Base-by-base conservation (phyloP, 1,284 basidiomycete species). In the Rhizoctonia solani region DNA sequence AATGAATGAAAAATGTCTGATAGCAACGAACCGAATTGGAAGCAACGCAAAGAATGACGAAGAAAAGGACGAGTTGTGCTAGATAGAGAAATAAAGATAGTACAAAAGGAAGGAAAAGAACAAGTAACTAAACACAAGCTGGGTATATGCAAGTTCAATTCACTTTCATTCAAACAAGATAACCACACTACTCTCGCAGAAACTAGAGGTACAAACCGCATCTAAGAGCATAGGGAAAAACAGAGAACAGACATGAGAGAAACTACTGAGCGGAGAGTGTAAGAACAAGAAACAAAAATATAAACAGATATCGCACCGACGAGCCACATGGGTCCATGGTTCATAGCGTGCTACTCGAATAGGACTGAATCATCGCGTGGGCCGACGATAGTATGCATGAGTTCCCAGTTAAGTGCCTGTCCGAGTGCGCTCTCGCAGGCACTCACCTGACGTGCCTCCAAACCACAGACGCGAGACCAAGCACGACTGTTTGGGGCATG, bases 81-180 rank as follows among this genome's bases (percentile, higher is more conserved):
- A 65, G 21, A 65, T 53, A 53, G 5, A 19, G 37, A 5, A 52
- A 65, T 65, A 65, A 65, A 37, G 39, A 65, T 65, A 65, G 16
- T 49, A 46, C 25, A 44, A 37, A 4, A 49, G 44, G n/a, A 23
- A 21, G 11, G 32, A 39, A 53, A 25, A 44, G 13, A 25, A 53
- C 13, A 27, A 49, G 32, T 11, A 3, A 61, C 47, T 25, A 65
- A 53, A 53, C 50, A 53, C 50, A 37, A 49, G n/a, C 14, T 16
- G 49, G 49, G 49, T 65, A 65, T 65, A 65, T 65, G 59, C 59
- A 41, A 6, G 39, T 65, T 65, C 59, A 52, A 52, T 65, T 55
- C 59, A 53, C 46, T 65, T 65, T 65, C 59, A 65, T 65, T 65
- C 49, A 53, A 39, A 30, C 37, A 9, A n/a, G 14, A 44, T 59